Percentiles rank a stretch among this genome's conserved stretches.
Evolutionary conservation across 2,329 filamentous ascomycete genomes (phyloP).

Genomic region (Calonectria hongkongensis): DNA sequence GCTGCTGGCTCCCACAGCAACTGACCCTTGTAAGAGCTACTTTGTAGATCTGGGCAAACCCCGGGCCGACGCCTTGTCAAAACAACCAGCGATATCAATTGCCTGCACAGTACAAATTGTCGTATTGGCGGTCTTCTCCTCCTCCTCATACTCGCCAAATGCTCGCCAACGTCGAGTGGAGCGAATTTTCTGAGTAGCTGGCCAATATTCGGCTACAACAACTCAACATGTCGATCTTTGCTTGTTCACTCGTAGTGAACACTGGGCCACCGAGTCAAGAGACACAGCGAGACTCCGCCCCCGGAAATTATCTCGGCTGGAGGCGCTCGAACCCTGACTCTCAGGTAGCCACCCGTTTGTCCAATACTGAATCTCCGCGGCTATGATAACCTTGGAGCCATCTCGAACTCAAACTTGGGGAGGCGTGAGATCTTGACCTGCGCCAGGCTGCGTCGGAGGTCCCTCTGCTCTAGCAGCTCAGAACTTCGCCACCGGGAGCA

Average conservation of each 20-base stretch:
- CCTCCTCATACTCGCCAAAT: background rate
- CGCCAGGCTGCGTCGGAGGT: background rate
- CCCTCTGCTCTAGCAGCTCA: background rate
- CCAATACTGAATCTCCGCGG: constrained; percentile 7
- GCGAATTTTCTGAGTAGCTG: background rate
- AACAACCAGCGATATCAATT: background rate
- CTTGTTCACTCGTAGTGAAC: background rate
- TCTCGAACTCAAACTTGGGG: constrained; percentile 18
- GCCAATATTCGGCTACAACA: constrained; percentile 13
- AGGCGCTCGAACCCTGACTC: constrained; percentile 19
- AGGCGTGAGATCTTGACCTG: constrained; percentile 6
- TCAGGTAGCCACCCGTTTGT: constrained; percentile 24
- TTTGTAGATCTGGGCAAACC: background rate
- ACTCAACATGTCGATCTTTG: constrained; percentile 7
- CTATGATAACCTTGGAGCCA: constrained; percentile 25
- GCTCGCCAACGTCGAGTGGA: constrained; percentile 3
- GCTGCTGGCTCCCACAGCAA: constrained; percentile 15
- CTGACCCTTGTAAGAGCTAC: background rate
- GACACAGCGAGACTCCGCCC: constrained; percentile 16
- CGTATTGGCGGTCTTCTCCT: background rate
- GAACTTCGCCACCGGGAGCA: background rate
- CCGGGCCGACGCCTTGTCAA: constrained; percentile 6
- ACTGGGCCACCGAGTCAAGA: constrained; percentile 7
- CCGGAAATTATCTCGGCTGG: constrained; percentile 14
- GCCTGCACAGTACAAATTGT: no score